Conservation (phyloP, 306 rosid genomes). For the Rosa multiflora region DNA sequence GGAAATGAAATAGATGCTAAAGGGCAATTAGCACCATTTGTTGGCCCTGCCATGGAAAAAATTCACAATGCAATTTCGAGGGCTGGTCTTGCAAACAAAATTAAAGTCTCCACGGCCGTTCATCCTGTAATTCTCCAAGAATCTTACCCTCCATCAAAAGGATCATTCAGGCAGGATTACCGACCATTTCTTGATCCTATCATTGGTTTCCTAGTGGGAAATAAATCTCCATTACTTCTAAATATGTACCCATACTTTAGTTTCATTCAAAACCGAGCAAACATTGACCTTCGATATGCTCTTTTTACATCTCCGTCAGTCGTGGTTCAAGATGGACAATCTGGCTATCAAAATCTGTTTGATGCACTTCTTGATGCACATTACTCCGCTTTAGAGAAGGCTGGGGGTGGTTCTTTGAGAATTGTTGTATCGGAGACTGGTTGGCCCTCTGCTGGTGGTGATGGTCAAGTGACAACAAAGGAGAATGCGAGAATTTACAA, state of each 20-base stretch:
- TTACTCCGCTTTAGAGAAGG: conserved; percentile 23
- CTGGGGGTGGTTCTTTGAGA: background rate
- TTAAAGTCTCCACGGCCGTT: conserved; percentile 27
- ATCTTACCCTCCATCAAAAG: conserved; percentile 25
- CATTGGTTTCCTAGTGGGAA: conserved; percentile 6
- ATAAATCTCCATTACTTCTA: conserved; percentile 21
- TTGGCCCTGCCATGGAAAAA: conserved; percentile 24
- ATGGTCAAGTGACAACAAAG: background rate
- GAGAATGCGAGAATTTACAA: background rate
- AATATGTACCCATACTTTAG: conserved; percentile 31
- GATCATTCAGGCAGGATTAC: background rate
- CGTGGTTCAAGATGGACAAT: conserved; percentile 30
- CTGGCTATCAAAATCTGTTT: conserved; percentile 38
- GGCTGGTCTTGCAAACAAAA: background rate
- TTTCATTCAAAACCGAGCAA: background rate
- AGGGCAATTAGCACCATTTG: conserved; percentile 11
- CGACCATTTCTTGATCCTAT: conserved; percentile 12
- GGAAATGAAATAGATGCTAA: conserved; percentile 13
- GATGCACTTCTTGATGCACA: conserved; percentile 41
- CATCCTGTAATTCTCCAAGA: conserved; percentile 9
- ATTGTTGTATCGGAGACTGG: conserved; percentile 15
- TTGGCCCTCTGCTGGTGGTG: conserved; percentile 7
- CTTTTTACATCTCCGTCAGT: conserved; percentile 28
- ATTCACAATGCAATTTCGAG: conserved; percentile 10
- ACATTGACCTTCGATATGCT: conserved; percentile 35